Conservation (phyloP, 805 yeast species). For the Grigorovia transvaalensis region DNA sequence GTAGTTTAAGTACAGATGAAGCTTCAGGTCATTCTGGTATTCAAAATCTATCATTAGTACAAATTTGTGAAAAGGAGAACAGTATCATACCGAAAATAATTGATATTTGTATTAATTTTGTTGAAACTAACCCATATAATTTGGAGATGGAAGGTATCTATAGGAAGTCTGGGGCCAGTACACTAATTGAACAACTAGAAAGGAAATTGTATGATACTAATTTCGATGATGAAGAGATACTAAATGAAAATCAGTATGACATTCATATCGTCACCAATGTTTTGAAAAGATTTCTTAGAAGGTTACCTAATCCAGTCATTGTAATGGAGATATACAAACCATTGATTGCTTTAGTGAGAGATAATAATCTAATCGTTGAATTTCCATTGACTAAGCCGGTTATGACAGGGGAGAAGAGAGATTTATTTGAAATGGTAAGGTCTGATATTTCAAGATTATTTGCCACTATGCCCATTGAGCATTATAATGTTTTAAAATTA, state of each 20-base stretch:
- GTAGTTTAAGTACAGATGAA: background rate
- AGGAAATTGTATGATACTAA: conserved; percentile 14
- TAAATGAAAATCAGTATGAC: conserved; percentile 32
- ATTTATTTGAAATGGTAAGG: conserved; percentile 23
- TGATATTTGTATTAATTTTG: conserved; percentile 59
- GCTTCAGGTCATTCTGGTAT: background rate
- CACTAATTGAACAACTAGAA: conserved; percentile 31
- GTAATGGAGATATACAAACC: conserved; percentile 59
- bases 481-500: conserved; percentile 43
- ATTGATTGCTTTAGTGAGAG: conserved; percentile 45
- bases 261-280: conserved; percentile 81
- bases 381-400: conserved; percentile 16
- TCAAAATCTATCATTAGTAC: conserved; percentile 42
- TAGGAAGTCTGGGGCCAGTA: conserved; percentile 75
- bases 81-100: conserved; percentile 60
- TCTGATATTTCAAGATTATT: conserved; percentile 2
- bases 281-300: conserved; percentile 75
- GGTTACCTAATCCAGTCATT: conserved; percentile 76
- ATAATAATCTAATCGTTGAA: conserved; percentile 14
- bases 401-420: background rate
- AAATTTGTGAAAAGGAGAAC: conserved; percentile 53
- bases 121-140: conserved; percentile 37
- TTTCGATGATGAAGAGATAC: conserved; percentile 24
- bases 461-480: conserved; percentile 50
- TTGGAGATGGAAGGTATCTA: conserved; percentile 78